Base-by-base conservation (phyloP, 1,139 yeast genomes). In the Candida tunisiensis region DNA sequence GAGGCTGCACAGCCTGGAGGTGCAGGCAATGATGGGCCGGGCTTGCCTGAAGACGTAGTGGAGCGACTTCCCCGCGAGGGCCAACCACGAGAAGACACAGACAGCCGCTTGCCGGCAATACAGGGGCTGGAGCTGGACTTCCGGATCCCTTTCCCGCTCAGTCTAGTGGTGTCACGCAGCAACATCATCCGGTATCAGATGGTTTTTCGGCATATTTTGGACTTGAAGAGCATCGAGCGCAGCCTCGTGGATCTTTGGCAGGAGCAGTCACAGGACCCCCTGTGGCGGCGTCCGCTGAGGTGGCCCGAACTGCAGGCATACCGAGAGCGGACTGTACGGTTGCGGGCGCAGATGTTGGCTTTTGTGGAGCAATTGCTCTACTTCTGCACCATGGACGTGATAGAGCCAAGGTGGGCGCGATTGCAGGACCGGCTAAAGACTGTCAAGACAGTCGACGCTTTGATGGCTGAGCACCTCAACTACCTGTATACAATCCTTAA, bases 61-160 rank as follows among this genome's bases (percentile, higher is more conserved):
- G 16, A 14, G 10, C 15, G 13, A 7, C 15, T 6, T 11, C 16
- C 15, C 5, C 14, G 13, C 19, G 11, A 16, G 8, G n/a, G n/a
- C n/a, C n/a, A n/a, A n/a, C n/a, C n/a, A n/a, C n/a, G n/a, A n/a
- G n/a, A n/a, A n/a, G n/a, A n/a, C n/a, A n/a, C n/a, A 21, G 16
- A 15, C 13, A 14, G 15, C 10, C 27, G 22, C 15, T 34, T 31
- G 36, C 51, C 52, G 21, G 65, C 70, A 9, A 55, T 68, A 6
- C 66, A 74, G 40, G 68, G 68, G 24, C 47, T 83, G 9, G 77
- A 73, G 37, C 56, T 83, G 23, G 78, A 79, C 29, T 48, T 80
- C 19, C 57, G 63, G 16, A 57, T 85, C 13, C 94, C 95, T 5
- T 91, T 82, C 44, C 99, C 99, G 0, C 52, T 83, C 26, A 82